phyloP scores from a whole-genome alignment of 2,329 filamentous ascomycete species.

The Rutstroemia sp. region DNA sequence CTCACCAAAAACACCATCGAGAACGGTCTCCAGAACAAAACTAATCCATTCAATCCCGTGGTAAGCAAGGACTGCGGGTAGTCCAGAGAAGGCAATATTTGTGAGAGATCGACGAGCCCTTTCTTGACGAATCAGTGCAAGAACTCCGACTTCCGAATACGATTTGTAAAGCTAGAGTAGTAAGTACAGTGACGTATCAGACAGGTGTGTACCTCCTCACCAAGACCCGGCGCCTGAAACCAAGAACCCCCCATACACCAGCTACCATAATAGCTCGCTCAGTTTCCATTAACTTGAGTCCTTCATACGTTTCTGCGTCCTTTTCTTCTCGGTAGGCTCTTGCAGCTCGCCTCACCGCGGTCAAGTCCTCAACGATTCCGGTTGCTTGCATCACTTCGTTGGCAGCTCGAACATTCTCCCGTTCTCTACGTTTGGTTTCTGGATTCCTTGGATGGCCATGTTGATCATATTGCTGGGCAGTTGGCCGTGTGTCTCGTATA shows the following conservation, averaged over 20 bases:
- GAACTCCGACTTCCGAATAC: conserved; percentile 21
- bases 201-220: conserved; percentile 13
- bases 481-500: conserved; percentile 4
- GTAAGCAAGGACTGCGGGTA: conserved; percentile 25
- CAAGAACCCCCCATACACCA: conserved; percentile 30
- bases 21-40: conserved; percentile 17
- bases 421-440: conserved; percentile 26
- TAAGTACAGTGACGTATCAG: background rate
- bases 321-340: conserved; percentile 14
- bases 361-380: conserved; percentile 28
- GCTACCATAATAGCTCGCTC: conserved; percentile 21
- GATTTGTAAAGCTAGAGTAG: conserved; percentile 26
- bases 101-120: conserved; percentile 12
- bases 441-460: conserved; percentile 28
- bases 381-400: conserved; percentile 32
- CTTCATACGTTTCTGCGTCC: conserved; percentile 24
- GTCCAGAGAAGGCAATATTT: conserved; percentile 22
- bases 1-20: conserved; percentile 19
- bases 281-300: conserved; percentile 24
- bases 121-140: conserved; percentile 24
- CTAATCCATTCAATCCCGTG: conserved; percentile 23
- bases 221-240: conserved; percentile 27
- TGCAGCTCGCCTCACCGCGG: conserved; percentile 20
- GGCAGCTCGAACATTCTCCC: conserved; percentile 28
- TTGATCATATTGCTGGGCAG: conserved; percentile 26